Conservation (phyloP, 2,329 filamentous ascomycete species). For the Calycina herbarum region DNA sequence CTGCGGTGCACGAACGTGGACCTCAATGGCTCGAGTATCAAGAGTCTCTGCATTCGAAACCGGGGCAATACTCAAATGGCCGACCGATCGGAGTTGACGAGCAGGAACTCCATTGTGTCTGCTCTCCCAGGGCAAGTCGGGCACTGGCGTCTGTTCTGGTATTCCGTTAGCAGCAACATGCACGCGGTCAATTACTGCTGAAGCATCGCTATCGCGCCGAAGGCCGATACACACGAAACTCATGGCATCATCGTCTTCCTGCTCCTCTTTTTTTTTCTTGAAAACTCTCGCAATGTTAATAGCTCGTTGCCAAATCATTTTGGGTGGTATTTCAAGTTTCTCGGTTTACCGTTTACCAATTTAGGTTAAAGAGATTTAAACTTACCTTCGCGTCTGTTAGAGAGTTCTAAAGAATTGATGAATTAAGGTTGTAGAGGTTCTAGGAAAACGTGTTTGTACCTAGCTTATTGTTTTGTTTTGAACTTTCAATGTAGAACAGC, state of each 20-base stretch:
- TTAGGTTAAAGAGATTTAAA: not conserved
- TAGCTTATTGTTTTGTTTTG: too few relatives aligned
- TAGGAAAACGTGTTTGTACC: too few relatives aligned
- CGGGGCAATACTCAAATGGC: not conserved
- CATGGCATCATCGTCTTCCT: not conserved
- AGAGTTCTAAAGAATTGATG: too few relatives aligned
- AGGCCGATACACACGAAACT: not conserved
- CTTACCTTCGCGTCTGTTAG: too few relatives aligned
- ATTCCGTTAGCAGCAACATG: not conserved
- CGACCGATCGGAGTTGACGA: not conserved
- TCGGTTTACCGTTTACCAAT: not conserved
- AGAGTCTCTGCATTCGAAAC: not conserved
- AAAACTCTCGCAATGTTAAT: not conserved
- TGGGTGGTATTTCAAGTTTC: not conserved
- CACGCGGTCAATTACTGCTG: not conserved
- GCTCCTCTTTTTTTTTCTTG: not conserved
- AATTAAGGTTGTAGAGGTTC: too few relatives aligned
- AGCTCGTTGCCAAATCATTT: constrained; percentile 1
- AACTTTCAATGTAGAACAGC: too few relatives aligned
- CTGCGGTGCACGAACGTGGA: not conserved
- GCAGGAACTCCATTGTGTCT: not conserved
- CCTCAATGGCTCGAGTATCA: not conserved
- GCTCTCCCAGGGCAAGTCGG: not conserved
- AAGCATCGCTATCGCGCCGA: not conserved
- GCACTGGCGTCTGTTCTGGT: not conserved